Conservation (phyloP, 768 basidiomycete species). For the Termitomyces sp. region DNA sequence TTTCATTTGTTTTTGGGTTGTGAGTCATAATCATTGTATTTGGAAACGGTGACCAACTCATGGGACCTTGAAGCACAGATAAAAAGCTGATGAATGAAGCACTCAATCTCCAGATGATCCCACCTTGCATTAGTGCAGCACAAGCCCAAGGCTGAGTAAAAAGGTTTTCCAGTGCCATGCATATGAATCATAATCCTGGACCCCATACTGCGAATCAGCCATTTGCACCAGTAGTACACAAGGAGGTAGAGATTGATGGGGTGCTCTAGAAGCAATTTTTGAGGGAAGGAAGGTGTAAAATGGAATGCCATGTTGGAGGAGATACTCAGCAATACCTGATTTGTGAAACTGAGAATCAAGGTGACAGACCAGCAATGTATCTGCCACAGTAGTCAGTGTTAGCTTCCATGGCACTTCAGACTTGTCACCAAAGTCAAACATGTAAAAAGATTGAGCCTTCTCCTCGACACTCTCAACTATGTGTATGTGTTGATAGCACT, state of each 20-base stretch:
- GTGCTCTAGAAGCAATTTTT: neutral
- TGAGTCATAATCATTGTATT: too few species aligned
- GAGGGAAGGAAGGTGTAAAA: neutral
- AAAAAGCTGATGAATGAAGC: neutral
- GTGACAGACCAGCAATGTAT: too few species aligned
- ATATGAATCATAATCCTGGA: neutral
- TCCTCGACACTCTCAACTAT: neutral
- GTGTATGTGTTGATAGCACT: neutral
- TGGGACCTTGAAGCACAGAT: neutral
- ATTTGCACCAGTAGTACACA: neutral
- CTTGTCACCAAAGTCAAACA: constrained; percentile 6
- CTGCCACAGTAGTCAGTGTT: too few species aligned
- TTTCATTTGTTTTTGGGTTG: too few species aligned
- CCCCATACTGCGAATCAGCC: neutral
- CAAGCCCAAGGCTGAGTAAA: neutral
- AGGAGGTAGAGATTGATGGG: neutral
- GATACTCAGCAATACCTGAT: neutral
- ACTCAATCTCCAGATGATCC: neutral
- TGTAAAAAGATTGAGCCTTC: neutral
- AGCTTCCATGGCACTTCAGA: too few species aligned
- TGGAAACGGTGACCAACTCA: neutral
- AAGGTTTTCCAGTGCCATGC: neutral
- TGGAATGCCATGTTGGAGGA: neutral
- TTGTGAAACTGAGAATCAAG: too few species aligned
- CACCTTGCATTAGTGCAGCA: neutral